These are phyloP conservation scores for Phylloporus arenicola DNA, from an alignment of 768 basidiomycete species.

Conservation along the genomic window DNA sequence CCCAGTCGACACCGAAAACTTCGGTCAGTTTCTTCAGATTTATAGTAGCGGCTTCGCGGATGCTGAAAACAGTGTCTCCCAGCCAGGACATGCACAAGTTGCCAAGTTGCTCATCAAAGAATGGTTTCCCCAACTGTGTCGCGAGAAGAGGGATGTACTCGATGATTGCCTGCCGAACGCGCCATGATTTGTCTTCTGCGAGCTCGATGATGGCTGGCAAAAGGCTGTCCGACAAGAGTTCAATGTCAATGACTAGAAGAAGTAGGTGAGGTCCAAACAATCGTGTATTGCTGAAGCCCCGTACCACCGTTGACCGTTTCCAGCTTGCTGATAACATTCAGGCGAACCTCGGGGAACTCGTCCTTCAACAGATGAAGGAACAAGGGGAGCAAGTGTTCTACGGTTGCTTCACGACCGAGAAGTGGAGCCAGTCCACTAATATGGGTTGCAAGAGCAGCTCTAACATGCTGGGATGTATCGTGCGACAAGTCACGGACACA, in stretches of 20 bases:
- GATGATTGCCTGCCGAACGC: conserved; percentile 98
- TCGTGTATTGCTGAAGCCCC: background rate
- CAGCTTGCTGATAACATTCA: conserved; percentile 98
- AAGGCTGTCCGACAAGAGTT: conserved; percentile 87
- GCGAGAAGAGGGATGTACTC: conserved; percentile 99
- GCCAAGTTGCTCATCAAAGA: conserved; percentile 96
- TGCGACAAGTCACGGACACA: conserved; percentile 92
- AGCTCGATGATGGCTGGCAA: conserved; percentile 96
- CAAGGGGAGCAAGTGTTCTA: conserved; percentile 92
- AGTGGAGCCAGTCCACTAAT: conserved; percentile 95
- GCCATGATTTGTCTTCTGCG: conserved; percentile 99
- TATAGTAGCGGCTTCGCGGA: conserved; percentile 95
- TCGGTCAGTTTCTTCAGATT: conserved; percentile 97
- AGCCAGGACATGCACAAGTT: conserved; percentile 99
- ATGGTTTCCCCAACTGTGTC: conserved; percentile 92
- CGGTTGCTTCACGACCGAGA: conserved; percentile 87
- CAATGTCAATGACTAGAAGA: conserved; percentile 88
- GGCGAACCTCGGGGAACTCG: conserved; percentile 94
- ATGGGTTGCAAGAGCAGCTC: conserved; percentile 92
- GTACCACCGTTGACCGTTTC: conserved; percentile 90
- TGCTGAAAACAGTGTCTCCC: conserved; percentile 96
- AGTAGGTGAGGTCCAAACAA: conserved; percentile 7
- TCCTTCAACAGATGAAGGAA: conserved; percentile 97
- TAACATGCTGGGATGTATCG: conserved; percentile 94
- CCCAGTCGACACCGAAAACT: conserved; percentile 98